A percentile compares a stretch with the other conserved stretches of the same genome.
Conservation (phyloP, 257 asterid species). For the Nyctanthes arbortristis region DNA sequence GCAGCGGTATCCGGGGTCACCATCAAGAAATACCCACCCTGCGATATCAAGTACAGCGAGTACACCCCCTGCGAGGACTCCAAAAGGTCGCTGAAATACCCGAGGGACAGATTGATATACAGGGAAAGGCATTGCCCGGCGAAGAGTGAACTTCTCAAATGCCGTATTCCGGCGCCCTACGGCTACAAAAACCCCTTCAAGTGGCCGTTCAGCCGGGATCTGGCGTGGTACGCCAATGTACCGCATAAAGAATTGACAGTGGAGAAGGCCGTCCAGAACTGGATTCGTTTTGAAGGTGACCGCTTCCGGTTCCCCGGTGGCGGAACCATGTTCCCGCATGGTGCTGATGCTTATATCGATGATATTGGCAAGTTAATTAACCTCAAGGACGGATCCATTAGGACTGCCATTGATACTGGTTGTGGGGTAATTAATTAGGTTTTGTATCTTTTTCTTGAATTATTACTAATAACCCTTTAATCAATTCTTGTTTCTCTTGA, state of each 20-base stretch:
- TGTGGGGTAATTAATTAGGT: slow-evolving; percentile 63
- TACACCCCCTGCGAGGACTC: slow-evolving; percentile 89
- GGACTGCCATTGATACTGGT: slow-evolving; percentile 96
- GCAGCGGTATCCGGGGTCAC: slow-evolving; percentile 8
- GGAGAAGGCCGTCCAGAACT: slow-evolving; percentile 88
- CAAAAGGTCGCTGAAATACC: slow-evolving; percentile 49
- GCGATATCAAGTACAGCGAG: slow-evolving; percentile 59
- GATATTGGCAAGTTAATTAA: slow-evolving; percentile 71
- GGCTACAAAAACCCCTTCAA: slow-evolving; percentile 71
- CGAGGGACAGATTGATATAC: slow-evolving; percentile 51
- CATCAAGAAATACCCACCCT: slow-evolving; percentile 41
- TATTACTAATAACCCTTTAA: background rate
- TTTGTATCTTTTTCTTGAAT: background rate
- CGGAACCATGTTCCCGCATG: slow-evolving; percentile 86
- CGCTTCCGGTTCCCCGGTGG: slow-evolving; percentile 87
- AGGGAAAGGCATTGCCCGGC: slow-evolving; percentile 81
- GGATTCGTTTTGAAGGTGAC: slow-evolving; percentile 78
- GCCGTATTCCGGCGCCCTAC: slow-evolving; percentile 72
- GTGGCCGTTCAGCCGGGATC: slow-evolving; percentile 80
- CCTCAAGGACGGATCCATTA: slow-evolving; percentile 66
- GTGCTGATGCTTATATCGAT: slow-evolving; percentile 75
- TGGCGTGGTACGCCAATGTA: slow-evolving; percentile 84
- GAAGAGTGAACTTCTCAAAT: slow-evolving; percentile 48
- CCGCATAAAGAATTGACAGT: slow-evolving; percentile 82
- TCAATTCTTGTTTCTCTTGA: slow-evolving; percentile 1